These are phyloP conservation scores for Pascua sp. DNA, from an alignment of 1,284 basidiomycete genomes.

Conservation along the genomic window DNA sequence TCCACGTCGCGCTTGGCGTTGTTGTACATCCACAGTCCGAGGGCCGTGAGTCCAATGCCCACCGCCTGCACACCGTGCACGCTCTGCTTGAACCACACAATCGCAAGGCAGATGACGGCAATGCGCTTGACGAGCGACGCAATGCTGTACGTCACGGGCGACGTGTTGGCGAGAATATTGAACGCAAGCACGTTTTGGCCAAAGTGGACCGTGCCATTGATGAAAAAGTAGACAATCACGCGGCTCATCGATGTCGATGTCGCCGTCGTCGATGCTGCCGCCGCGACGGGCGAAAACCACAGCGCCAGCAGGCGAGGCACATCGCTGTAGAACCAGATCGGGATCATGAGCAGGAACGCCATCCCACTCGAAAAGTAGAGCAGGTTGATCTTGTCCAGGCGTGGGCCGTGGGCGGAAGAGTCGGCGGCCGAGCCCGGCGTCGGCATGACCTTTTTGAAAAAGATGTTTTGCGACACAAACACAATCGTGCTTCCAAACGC, in stretches of 20 bases:
- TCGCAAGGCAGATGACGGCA: constrained; percentile 94
- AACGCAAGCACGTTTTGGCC: constrained; percentile 97
- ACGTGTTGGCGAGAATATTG: constrained; percentile 88
- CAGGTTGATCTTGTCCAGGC: constrained; percentile 95
- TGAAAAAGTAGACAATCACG: constrained; percentile 66
- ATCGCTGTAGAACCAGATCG: constrained; percentile 86
- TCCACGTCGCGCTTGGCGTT: constrained; percentile 89
- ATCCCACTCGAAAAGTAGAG: constrained; percentile 91
- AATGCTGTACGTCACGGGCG: constrained; percentile 97
- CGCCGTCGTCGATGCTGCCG: background rate
- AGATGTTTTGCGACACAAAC: constrained; percentile 97
- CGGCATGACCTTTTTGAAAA: constrained; percentile 98
- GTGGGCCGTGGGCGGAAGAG: constrained; percentile 39
- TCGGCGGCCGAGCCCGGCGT: constrained; percentile 50
- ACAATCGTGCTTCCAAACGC: constrained; percentile 92
- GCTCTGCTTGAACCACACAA: constrained; percentile 90
- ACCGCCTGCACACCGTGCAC: constrained; percentile 78
- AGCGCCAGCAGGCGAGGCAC: constrained; percentile 61
- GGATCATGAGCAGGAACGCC: constrained; percentile 91
- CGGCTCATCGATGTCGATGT: constrained; percentile 18
- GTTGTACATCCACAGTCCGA: constrained; percentile 95
- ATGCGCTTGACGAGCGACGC: constrained; percentile 97
- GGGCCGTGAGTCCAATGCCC: constrained; percentile 85
- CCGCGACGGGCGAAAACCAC: constrained; percentile 19
- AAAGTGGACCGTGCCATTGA: constrained; percentile 95